Evolutionary conservation across 345 rosid species (phyloP).

Genomic region (Linum trigynum): DNA sequence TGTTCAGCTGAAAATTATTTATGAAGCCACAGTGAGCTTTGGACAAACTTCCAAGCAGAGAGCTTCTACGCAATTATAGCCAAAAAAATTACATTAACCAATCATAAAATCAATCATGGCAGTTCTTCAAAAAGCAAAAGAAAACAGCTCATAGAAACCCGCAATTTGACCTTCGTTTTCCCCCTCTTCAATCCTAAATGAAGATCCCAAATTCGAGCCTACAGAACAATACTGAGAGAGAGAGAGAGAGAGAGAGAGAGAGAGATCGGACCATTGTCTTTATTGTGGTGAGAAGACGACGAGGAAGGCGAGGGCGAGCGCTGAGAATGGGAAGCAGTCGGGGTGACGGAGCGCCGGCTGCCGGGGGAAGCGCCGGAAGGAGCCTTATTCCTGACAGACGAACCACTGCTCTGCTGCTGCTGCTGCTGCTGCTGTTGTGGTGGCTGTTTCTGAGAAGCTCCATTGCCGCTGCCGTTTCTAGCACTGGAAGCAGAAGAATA

Average conservation of each 20-base stretch:
- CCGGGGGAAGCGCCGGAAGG: slow-evolving; percentile 22
- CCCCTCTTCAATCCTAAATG: background rate
- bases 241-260: background rate
- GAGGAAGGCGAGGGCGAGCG: slow-evolving; percentile 2
- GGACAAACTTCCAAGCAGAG: background rate
- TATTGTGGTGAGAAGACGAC: slow-evolving; percentile 21
- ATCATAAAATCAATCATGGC: background rate
- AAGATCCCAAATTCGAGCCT: background rate
- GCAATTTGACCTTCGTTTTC: background rate
- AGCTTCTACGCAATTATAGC: too few relatives aligned
- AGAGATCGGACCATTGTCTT: slow-evolving; percentile 38
- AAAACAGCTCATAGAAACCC: background rate
- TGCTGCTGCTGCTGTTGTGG: slow-evolving; percentile 21
- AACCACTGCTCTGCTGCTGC: slow-evolving; percentile 31
- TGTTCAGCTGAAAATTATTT: background rate
- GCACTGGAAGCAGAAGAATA: slow-evolving; percentile 18
- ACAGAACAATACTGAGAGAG: background rate
- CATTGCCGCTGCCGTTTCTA: slow-evolving; percentile 24
- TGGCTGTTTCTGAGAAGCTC: background rate
- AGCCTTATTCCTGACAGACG: slow-evolving; percentile 14
- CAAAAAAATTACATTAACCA: background rate
- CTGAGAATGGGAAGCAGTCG: slow-evolving; percentile 40
- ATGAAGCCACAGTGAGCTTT: background rate
- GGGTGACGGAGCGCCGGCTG: slow-evolving; percentile 50
- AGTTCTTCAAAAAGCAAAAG: background rate